Conservation (phyloP, 805 yeast genomes). For the Starmera pachycereana region DNA sequence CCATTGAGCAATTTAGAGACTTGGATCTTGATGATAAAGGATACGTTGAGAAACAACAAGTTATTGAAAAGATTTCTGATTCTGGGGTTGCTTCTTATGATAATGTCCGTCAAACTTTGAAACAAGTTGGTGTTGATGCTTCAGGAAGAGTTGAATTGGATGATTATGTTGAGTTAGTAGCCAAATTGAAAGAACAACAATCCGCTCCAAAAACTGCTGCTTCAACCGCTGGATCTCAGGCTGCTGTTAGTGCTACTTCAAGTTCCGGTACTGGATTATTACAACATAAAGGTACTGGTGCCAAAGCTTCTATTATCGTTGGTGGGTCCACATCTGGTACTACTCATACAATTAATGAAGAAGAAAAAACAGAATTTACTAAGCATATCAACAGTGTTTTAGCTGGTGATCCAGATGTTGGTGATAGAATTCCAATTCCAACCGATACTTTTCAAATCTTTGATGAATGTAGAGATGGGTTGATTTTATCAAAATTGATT, state of each 20-base stretch:
- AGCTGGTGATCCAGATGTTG: constrained; percentile 81
- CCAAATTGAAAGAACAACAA: constrained; percentile 58
- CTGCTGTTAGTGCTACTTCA: no score
- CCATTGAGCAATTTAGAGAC: constrained; percentile 78
- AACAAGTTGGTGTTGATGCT: constrained; percentile 87
- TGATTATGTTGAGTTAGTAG: constrained; percentile 78
- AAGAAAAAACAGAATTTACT: constrained; percentile 92
- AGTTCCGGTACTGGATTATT: constrained; percentile 8
- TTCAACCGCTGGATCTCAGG: constrained; percentile 13
- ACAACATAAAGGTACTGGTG: constrained; percentile 42
- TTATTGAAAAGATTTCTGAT: constrained; percentile 71
- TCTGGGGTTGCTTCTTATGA: constrained; percentile 81
- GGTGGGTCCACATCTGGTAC: constrained; percentile 86
- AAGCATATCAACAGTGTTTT: constrained; percentile 90
- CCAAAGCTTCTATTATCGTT: constrained; percentile 69
- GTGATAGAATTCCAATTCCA: constrained; percentile 80
- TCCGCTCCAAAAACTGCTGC: constrained; percentile 22
- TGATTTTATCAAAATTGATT: constrained; percentile 84
- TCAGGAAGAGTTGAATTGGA: constrained; percentile 95
- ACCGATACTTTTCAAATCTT: constrained; percentile 91
- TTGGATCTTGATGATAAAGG: constrained; percentile 91
- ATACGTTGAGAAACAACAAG: constrained; percentile 86
- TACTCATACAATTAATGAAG: constrained; percentile 93
- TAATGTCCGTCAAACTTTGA: constrained; percentile 87
- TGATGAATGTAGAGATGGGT: constrained; percentile 94